Evolutionary conservation across 2,329 filamentous ascomycete genomes (phyloP).

Genomic region (Dendryphion nanum): DNA sequence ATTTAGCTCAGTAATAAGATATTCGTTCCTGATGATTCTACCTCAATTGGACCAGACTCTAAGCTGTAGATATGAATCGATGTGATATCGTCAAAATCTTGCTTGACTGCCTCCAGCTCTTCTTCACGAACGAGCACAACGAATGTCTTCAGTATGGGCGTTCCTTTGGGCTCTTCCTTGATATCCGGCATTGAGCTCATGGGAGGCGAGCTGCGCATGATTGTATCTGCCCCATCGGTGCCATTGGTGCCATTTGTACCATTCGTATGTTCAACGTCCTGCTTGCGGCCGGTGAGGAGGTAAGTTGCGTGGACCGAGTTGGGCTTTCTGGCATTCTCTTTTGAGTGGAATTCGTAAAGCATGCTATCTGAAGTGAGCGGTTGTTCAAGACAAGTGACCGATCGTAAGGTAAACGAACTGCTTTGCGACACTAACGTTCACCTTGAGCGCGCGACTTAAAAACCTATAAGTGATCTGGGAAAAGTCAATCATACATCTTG

Average conservation of each 20-base stretch:
- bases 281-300: constrained; percentile 71
- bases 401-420: constrained; percentile 65
- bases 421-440: constrained; percentile 86
- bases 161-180: constrained; percentile 29
- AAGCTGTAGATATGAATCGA: constrained; percentile 89
- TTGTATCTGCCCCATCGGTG: constrained; percentile 63
- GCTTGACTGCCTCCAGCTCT: constrained; percentile 65
- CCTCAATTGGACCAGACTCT: constrained; percentile 66
- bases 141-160: constrained; percentile 56
- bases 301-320: constrained; percentile 89
- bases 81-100: constrained; percentile 68
- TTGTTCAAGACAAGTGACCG: not conserved
- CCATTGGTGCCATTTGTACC: constrained; percentile 39
- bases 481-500: constrained; percentile 8
- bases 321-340: constrained; percentile 72
- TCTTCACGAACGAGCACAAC: constrained; percentile 71
- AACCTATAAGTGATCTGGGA: constrained; percentile 80
- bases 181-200: constrained; percentile 65
- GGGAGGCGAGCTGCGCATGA: constrained; percentile 64
- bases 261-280: constrained; percentile 13
- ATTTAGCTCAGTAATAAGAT: constrained; percentile 25
- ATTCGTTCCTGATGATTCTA: constrained; percentile 45
- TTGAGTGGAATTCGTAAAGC: constrained; percentile 79
- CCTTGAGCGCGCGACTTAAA: constrained; percentile 76
- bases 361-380: constrained; percentile 56